A percentile compares a stretch with the other conserved stretches of the same genome.
These are phyloP conservation scores for Colletotrichum sp. DNA, from an alignment of 2,329 filamentous ascomycete genomes.

Conservation along the genomic window DNA sequence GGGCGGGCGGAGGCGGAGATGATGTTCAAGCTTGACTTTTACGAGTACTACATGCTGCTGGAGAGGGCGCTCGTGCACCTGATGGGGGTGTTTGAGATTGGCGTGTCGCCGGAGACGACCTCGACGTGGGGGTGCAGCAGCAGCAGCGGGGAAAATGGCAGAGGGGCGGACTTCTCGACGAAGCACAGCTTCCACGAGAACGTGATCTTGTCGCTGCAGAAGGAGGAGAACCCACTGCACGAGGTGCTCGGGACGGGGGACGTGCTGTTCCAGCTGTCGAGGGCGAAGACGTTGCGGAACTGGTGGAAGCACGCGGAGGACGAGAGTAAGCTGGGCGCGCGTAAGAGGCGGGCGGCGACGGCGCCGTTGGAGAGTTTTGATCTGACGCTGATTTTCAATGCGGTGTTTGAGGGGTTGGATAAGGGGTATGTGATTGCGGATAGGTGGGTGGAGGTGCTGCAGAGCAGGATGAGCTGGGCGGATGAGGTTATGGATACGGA, in stretches of 20 bases:
- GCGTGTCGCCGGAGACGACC: conserved; percentile 50
- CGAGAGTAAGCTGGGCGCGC: conserved; percentile 14
- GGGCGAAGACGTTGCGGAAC: conserved; percentile 75
- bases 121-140: background rate
- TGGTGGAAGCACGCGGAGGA: conserved; percentile 74
- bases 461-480: conserved; percentile 19
- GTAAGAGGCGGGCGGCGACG: conserved; percentile 27
- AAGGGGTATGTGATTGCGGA: conserved; percentile 59
- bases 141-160: background rate
- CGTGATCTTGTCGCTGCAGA: conserved; percentile 66
- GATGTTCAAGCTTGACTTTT: conserved; percentile 81
- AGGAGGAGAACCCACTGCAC: conserved; percentile 61
- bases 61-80: conserved; percentile 74
- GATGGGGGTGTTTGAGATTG: conserved; percentile 67
- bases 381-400: conserved; percentile 62
- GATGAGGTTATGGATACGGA: conserved; percentile 14
- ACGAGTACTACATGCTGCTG: conserved; percentile 76
- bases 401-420: conserved; percentile 65
- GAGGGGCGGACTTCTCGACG: conserved; percentile 6
- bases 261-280: conserved; percentile 62
- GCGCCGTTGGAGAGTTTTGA: conserved; percentile 63
- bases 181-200: conserved; percentile 68
- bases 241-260: conserved; percentile 58
- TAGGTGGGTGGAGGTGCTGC: conserved; percentile 38
- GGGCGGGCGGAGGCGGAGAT: conserved; percentile 57